Base-by-base conservation (phyloP, 108 stramenopile genomes). In the Parmales sp. region DNA sequence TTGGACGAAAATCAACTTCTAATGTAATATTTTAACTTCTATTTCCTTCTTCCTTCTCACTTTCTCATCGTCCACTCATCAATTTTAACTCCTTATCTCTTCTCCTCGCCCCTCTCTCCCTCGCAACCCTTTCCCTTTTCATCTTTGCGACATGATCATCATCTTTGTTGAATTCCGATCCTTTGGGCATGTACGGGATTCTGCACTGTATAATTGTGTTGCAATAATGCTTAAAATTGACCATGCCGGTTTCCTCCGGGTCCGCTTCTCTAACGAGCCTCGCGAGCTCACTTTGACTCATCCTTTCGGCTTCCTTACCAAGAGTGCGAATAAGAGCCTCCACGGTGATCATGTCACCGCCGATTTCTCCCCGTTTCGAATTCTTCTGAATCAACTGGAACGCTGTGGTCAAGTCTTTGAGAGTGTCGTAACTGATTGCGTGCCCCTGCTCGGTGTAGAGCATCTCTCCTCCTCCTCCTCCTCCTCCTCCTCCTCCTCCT, bases 331-430 rank as follows among this genome's bases (percentile, higher is more conserved):
- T 3, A 11, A 60, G 28, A 16, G 26, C 26, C 13, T 60, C 54
- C 2, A 16, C 26, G 2, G 29, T 19, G 26, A 60, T 4, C 54
- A 60, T 60, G 26, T 60, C 54, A 20, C 54, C 54, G n/a, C n/a
- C n/a, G n/a, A n/a, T n/a, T 28, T 60, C 54, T 11, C 11, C 54
- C 8, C 41, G 11, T 28, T 34, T 13, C 31, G 13, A 16, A 28
- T 11, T 34, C 28, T 60, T 60, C 54, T 60, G 54, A 13, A 60
- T 28, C 54, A 60, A 34, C 54, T 34, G 29, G 54, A 60, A 60
- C 3, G 54, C 54, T 28, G 13, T 20, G 26, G 20, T 13, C 54
- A 60, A 34, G 26, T 60, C 54, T 11, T 60, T 28, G 7, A 34
- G 20, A 34, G 29, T 60, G 54, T 60, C 54, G 28, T 60, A 60